Evolutionary conservation across 2,329 filamentous ascomycete species (phyloP).

Genomic region (Calonectria fujianensis): DNA sequence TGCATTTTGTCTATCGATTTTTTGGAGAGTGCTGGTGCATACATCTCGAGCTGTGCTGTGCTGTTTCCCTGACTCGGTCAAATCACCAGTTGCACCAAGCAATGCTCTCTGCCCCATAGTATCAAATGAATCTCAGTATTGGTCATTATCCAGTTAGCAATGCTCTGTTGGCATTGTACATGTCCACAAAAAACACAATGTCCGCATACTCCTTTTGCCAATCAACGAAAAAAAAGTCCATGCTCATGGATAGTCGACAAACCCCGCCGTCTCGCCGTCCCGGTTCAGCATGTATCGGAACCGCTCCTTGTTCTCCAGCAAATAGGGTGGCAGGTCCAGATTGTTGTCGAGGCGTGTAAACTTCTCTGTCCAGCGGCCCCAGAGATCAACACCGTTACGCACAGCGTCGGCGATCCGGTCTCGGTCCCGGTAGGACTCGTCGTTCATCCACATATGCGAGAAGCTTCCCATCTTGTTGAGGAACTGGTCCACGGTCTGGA

Average conservation of each 20-base stretch:
- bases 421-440: conserved; percentile 66
- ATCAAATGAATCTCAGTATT: conserved; percentile 19
- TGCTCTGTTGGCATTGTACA: conserved; percentile 8
- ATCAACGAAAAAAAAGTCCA: conserved; percentile 3
- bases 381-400: conserved; percentile 72
- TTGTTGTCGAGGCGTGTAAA: conserved; percentile 71
- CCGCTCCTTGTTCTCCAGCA: conserved; percentile 62
- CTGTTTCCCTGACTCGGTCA: too few relatives aligned
- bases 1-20: background rate
- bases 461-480: conserved; percentile 74
- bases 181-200: background rate
- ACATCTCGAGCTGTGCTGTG: background rate
- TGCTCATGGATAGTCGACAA: conserved; percentile 65
- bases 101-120: background rate
- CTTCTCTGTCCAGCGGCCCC: conserved; percentile 68
- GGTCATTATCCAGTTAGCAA: background rate
- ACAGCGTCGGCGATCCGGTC: conserved; percentile 71
- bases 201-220: conserved; percentile 22
- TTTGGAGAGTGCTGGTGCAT: background rate
- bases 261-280: conserved; percentile 68
- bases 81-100: background rate
- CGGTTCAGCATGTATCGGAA: conserved; percentile 68
- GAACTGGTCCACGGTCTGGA: conserved; percentile 73
- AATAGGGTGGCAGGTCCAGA: conserved; percentile 70
- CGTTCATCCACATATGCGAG: conserved; percentile 73